Conservation (phyloP, 2,329 filamentous ascomycete species). For the Botryosphaeria dothidea region DNA sequence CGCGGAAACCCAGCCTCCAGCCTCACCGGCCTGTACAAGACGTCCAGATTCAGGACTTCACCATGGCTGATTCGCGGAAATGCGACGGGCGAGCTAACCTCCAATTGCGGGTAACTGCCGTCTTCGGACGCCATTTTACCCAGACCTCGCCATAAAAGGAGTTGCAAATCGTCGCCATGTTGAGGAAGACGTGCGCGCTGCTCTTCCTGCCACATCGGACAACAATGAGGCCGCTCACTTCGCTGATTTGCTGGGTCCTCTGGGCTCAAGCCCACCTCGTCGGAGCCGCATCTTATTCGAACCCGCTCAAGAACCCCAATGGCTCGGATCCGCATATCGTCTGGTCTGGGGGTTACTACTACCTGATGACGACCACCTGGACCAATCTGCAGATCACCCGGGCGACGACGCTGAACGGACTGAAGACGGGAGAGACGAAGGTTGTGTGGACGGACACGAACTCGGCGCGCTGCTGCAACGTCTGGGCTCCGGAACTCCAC, state of each 20-base stretch:
- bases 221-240: slow-evolving; percentile 4
- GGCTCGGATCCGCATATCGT: slow-evolving; percentile 58
- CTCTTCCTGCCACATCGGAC: not conserved
- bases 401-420: slow-evolving; percentile 54
- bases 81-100: not conserved
- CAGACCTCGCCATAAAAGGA: not conserved
- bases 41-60: not conserved
- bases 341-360: slow-evolving; percentile 57
- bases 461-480: slow-evolving; percentile 53
- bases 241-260: slow-evolving; percentile 13
- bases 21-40: not conserved
- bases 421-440: slow-evolving; percentile 56
- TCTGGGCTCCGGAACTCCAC: slow-evolving; percentile 49
- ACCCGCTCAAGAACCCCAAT: slow-evolving; percentile 52
- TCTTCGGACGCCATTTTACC: not conserved
- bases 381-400: slow-evolving; percentile 56
- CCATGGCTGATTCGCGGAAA: slow-evolving; percentile 2
- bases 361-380: slow-evolving; percentile 60
- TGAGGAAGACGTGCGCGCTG: not conserved
- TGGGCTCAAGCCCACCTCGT: slow-evolving; percentile 22
- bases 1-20: not conserved
- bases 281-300: slow-evolving; percentile 48
- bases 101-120: not conserved
- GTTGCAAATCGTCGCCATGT: not conserved
- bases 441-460: slow-evolving; percentile 52